Conservation (phyloP, 306 rosid genomes). For the Cucumis melo region DNA sequence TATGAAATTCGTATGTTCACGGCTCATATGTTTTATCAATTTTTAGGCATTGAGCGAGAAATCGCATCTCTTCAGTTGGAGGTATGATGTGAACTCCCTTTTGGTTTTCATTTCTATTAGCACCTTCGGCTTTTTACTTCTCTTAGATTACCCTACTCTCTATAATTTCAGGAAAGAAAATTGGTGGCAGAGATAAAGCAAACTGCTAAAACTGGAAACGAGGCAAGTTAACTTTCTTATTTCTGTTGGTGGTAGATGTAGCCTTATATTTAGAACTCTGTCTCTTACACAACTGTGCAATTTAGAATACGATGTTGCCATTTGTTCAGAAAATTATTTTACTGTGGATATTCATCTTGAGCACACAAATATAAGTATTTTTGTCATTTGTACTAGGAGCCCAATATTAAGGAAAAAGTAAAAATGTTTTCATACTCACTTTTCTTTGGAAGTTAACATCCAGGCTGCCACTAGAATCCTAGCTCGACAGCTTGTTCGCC, state of each 20-base stretch:
- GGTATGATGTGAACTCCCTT: conserved; percentile 27
- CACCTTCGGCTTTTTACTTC: background rate
- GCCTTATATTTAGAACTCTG: background rate
- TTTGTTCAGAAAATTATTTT: background rate
- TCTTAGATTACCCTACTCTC: conserved; percentile 7
- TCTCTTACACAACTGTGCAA: background rate
- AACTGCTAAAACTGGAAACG: conserved; percentile 86
- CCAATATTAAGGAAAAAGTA: background rate
- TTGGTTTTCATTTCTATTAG: conserved; percentile 3
- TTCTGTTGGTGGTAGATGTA: background rate
- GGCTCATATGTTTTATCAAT: background rate
- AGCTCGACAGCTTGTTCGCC: conserved; percentile 92
- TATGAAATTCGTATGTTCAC: background rate
- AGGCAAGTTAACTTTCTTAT: conserved; percentile 29
- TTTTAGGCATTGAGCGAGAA: conserved; percentile 81
- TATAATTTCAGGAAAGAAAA: conserved; percentile 58
- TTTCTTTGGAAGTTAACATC: background rate
- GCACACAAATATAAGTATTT: background rate
- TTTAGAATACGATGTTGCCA: background rate
- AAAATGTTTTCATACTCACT: background rate
- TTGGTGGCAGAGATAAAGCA: conserved; percentile 90
- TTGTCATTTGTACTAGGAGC: background rate
- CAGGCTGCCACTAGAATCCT: conserved; percentile 87
- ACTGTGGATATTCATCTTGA: background rate
- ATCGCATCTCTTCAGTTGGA: conserved; percentile 83